These are phyloP conservation scores for Dissophora globulifera DNA, from an alignment of 192 early-diverging fungal species.

Conservation along the genomic window DNA sequence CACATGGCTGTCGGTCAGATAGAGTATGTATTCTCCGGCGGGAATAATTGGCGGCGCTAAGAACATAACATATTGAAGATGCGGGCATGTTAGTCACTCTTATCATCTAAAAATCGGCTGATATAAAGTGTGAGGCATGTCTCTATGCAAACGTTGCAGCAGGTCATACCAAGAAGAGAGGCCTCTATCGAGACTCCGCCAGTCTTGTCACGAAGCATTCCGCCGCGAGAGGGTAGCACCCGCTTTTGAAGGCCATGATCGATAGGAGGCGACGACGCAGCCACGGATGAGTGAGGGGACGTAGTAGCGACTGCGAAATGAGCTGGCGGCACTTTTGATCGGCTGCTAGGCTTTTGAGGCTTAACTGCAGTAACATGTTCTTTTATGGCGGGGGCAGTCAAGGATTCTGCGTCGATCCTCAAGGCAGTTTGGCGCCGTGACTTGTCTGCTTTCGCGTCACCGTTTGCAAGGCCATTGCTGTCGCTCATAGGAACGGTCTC, in stretches of 20 bases:
- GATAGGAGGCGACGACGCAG: neutral
- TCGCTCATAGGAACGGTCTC: neutral
- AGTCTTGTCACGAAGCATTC: constrained; percentile 24
- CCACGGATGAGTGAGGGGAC: neutral
- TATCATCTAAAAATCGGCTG: too few species aligned
- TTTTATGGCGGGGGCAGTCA: too few species aligned
- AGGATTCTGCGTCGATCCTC: too few species aligned
- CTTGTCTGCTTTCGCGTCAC: neutral
- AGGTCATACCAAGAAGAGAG: constrained; percentile 29
- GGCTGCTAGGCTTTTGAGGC: neutral
- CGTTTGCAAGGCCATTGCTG: neutral
- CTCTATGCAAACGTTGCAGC: too few species aligned
- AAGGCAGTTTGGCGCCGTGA: neutral
- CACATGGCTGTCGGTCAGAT: constrained; percentile 15
- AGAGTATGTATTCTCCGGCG: constrained; percentile 39
- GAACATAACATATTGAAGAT: neutral
- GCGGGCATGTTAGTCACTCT: too few species aligned
- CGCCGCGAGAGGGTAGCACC: constrained; percentile 27
- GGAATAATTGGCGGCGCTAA: constrained; percentile 32
- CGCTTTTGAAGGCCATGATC: constrained; percentile 19
- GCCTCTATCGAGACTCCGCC: constrained; percentile 17
- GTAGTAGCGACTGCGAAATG: neutral
- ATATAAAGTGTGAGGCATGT: too few species aligned
- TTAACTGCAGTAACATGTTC: too few species aligned
- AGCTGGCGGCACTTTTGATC: neutral